These are phyloP conservation scores for Pseudogymnoascus sp. DNA, from an alignment of 2,329 filamentous ascomycete species.

Conservation along the genomic window DNA sequence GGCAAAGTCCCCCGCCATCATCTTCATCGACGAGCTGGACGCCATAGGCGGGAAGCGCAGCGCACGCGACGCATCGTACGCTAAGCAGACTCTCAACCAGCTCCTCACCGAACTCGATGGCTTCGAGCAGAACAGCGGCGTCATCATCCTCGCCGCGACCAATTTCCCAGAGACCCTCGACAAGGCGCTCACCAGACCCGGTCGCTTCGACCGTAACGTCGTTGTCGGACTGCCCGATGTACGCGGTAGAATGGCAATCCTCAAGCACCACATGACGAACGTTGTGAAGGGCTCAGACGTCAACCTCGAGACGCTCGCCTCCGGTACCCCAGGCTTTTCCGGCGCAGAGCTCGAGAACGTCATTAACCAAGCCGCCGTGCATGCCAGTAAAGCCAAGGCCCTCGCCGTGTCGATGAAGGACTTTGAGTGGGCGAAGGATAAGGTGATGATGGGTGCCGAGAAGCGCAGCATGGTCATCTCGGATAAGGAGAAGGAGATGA, in stretches of 20 bases:
- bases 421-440: constrained; percentile 97
- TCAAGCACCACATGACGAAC: constrained; percentile 89
- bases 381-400: constrained; percentile 81
- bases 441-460: constrained; percentile 95
- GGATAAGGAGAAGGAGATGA: constrained; percentile 88
- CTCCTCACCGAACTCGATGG: constrained; percentile 94
- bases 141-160: constrained; percentile 92
- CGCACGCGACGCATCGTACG: constrained; percentile 84
- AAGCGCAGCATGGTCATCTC: constrained; percentile 82
- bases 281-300: constrained; percentile 75
- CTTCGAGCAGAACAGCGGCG: constrained; percentile 87
- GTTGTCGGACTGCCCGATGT: constrained; percentile 85
- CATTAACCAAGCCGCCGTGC: constrained; percentile 90
- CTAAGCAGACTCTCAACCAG: constrained; percentile 96
- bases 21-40: constrained; percentile 92
- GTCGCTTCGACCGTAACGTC: constrained; percentile 91
- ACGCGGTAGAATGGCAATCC: constrained; percentile 81
- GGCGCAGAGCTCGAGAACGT: constrained; percentile 95
- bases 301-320: constrained; percentile 75
- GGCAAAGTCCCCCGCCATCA: constrained; percentile 79
- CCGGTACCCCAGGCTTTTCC: constrained; percentile 83
- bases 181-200: constrained; percentile 87
- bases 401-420: constrained; percentile 68
- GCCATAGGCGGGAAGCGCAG: constrained; percentile 93
- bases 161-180: constrained; percentile 94